phyloP scores from a whole-genome alignment of 176 grass and related monocot genomes.

The Echinochloa phyllopogon region DNA sequence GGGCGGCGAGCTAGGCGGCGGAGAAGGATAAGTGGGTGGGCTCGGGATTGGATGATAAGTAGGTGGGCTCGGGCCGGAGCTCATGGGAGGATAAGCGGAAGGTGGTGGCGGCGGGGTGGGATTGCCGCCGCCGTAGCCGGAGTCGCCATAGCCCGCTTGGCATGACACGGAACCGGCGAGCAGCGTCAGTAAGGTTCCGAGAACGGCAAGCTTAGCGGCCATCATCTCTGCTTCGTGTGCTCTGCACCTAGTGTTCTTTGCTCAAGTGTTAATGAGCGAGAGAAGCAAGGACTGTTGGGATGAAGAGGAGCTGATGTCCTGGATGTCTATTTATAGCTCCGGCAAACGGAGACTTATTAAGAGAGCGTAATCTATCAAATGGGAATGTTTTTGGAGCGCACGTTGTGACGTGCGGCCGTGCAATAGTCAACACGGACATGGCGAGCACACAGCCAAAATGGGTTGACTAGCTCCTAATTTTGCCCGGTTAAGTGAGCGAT shows the following conservation, averaged over 20 bases:
- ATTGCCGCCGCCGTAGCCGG: neutral
- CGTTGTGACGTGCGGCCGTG: too few relatives aligned
- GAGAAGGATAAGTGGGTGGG: neutral
- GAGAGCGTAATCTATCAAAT: too few relatives aligned
- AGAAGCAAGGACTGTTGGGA: neutral
- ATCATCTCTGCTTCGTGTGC: neutral
- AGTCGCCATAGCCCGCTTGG: slow-evolving; percentile 6
- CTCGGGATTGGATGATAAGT: neutral
- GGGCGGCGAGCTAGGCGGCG: neutral
- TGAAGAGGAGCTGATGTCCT: neutral
- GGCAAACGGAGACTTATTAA: too few relatives aligned
- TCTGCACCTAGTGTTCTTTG: neutral
- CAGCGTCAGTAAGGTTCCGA: slow-evolving; percentile 1
- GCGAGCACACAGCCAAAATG: too few relatives aligned
- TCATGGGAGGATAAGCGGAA: neutral
- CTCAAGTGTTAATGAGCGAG: neutral
- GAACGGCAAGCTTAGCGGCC: slow-evolving; percentile 29
- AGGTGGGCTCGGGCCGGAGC: neutral
- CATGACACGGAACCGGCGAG: slow-evolving; percentile 22
- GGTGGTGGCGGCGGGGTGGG: neutral
- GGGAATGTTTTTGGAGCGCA: too few relatives aligned
- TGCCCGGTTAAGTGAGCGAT: too few relatives aligned
- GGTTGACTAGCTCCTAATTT: too few relatives aligned
- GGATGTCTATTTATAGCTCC: neutral
- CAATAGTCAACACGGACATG: too few relatives aligned